These are phyloP conservation scores for Aspergillus tamarii DNA, from an alignment of 2,329 filamentous ascomycete genomes.

Conservation along the genomic window DNA sequence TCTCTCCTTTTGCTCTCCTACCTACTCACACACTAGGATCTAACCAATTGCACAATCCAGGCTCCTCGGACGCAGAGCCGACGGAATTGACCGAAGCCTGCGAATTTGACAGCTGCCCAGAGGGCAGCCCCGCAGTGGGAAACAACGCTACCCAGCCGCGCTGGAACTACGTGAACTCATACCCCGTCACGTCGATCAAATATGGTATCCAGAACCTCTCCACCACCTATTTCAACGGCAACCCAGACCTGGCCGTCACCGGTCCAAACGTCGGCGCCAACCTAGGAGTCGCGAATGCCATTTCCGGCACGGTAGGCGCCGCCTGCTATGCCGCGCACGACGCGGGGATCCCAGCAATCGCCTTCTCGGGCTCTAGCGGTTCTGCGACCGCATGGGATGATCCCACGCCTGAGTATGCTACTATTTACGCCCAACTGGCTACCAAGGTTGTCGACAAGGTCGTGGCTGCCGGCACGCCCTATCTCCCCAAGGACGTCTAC, in stretches of 20 bases:
- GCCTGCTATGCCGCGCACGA: constrained; percentile 60
- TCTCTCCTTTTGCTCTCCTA: neutral
- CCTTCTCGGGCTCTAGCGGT: constrained; percentile 63
- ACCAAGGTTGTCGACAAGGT: constrained; percentile 60
- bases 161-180: constrained; percentile 74
- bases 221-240: constrained; percentile 56
- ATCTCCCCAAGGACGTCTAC: constrained; percentile 63
- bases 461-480: constrained; percentile 61
- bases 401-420: constrained; percentile 52
- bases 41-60: constrained; percentile 38
- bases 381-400: constrained; percentile 58
- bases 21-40: neutral
- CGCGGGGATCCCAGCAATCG: constrained; percentile 65
- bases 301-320: constrained; percentile 71
- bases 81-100: constrained; percentile 55
- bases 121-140: constrained; percentile 59
- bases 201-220: constrained; percentile 63
- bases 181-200: constrained; percentile 66
- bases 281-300: constrained; percentile 57
- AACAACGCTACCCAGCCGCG: constrained; percentile 59
- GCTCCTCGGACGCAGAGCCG: constrained; percentile 57
- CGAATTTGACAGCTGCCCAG: constrained; percentile 64
- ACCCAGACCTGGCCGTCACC: constrained; percentile 66
- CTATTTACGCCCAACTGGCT: constrained; percentile 67
- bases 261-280: constrained; percentile 67